A percentile compares a stretch with the other conserved stretches of the same genome.
These are phyloP conservation scores for Macrolepiota dolichaula DNA, from an alignment of 768 basidiomycete species.

Conservation along the genomic window DNA sequence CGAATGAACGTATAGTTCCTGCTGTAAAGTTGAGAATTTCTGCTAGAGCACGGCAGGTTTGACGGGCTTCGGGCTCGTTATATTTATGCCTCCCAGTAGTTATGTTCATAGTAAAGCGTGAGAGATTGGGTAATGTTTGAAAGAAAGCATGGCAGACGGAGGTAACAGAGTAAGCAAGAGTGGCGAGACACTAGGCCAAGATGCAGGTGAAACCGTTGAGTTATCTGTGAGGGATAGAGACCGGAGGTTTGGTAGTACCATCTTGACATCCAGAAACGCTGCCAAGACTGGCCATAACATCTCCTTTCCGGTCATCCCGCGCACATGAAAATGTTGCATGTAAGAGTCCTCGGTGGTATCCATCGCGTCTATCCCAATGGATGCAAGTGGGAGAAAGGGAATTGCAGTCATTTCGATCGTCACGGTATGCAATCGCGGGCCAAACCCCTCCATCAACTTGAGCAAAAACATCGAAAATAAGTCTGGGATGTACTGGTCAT, in stretches of 20 bases:
- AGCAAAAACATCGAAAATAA: slow-evolving; percentile 18
- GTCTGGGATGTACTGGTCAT: slow-evolving; percentile 19
- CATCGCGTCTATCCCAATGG: too few relatives aligned
- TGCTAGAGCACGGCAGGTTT: background rate
- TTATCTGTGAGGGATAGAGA: background rate
- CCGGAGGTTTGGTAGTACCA: background rate
- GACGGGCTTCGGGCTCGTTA: background rate
- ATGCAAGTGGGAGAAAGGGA: too few relatives aligned
- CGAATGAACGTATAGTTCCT: background rate
- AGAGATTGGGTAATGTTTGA: background rate
- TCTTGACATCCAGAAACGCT: background rate
- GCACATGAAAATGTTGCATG: background rate
- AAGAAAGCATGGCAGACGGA: background rate
- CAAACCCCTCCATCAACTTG: slow-evolving; percentile 11
- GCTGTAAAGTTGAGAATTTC: background rate
- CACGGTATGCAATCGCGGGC: background rate
- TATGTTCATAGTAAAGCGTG: background rate
- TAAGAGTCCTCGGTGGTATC: too few relatives aligned
- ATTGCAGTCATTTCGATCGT: background rate
- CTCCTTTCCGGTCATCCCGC: background rate
- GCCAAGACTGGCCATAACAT: background rate
- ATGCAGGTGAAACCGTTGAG: background rate
- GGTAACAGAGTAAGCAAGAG: background rate
- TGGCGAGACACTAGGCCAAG: background rate
- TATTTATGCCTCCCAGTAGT: background rate